A percentile compares a stretch with the other conserved stretches of the same genome.
phyloP scores from a whole-genome alignment of 768 basidiomycete genomes.

The Epithele typhae region DNA sequence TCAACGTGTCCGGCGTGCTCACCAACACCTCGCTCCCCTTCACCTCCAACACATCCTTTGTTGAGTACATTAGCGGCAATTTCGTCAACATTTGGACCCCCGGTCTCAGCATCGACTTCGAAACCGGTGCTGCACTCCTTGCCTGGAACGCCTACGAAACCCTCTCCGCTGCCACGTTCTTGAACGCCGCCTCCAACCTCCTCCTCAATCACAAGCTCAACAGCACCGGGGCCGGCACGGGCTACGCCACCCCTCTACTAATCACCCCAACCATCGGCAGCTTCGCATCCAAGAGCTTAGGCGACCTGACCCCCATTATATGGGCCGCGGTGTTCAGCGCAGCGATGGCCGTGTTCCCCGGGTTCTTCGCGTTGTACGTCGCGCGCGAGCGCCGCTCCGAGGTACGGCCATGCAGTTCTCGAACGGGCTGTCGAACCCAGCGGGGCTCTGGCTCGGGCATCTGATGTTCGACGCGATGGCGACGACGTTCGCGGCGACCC shows the following conservation, averaged over 20 bases:
- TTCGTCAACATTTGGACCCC: no score
- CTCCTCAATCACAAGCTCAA: slow-evolving; percentile 63
- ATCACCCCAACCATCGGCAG: slow-evolving; percentile 53
- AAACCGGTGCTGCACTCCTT: slow-evolving; percentile 47
- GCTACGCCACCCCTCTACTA: slow-evolving; percentile 34
- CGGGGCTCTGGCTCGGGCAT: slow-evolving; percentile 77
- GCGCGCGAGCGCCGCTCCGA: slow-evolving; percentile 65
- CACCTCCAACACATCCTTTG: no score
- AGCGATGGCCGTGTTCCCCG: slow-evolving; percentile 76
- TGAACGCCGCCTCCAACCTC: slow-evolving; percentile 68
- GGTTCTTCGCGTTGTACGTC: slow-evolving; percentile 77
- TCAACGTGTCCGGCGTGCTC: no score
- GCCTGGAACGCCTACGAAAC: slow-evolving; percentile 64
- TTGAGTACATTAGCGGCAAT: no score
- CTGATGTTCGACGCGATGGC: slow-evolving; percentile 67
- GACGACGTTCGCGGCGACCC: slow-evolving; percentile 53
- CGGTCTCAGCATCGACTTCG: slow-evolving; percentile 60
- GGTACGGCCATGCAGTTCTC: slow-evolving; percentile 79
- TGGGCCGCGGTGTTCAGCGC: slow-evolving; percentile 76
- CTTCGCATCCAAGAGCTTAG: slow-evolving; percentile 52
- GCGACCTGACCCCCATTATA: slow-evolving; percentile 57
- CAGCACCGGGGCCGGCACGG: slow-evolving; percentile 33
- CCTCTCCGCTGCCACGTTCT: slow-evolving; percentile 52
- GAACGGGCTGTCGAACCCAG: slow-evolving; percentile 66
- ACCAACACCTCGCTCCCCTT: no score